phyloP scores from a whole-genome alignment of 2,329 filamentous ascomycete species.

The Curvularia spicifera region DNA sequence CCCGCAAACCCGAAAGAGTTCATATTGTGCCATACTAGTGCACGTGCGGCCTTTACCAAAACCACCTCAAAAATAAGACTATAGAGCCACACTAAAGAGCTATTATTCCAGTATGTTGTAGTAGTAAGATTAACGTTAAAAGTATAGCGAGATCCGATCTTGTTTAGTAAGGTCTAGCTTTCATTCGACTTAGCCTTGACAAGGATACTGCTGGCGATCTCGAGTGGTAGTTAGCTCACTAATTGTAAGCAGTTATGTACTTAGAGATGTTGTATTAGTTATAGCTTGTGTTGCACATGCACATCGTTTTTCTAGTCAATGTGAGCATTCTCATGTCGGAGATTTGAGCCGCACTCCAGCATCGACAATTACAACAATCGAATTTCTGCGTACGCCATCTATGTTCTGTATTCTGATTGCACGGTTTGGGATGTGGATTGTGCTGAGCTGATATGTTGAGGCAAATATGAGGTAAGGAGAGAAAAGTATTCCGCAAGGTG shows the following conservation, averaged over 20 bases:
- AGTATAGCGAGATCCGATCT: too few relatives aligned
- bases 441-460: not conserved
- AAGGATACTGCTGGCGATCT: too few relatives aligned
- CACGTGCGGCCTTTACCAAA: not conserved
- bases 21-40: too few relatives aligned
- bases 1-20: too few relatives aligned
- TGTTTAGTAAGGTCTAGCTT: too few relatives aligned
- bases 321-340: not conserved
- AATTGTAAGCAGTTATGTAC: too few relatives aligned
- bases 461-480: not conserved
- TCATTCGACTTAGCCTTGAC: too few relatives aligned
- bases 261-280: too few relatives aligned
- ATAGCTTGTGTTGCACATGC: not conserved
- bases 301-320: not conserved
- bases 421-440: constrained; percentile 1
- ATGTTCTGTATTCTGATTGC: not conserved
- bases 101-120: not conserved
- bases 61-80: not conserved
- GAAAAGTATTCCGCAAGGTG: not conserved
- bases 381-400: not conserved
- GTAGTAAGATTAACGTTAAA: not conserved
- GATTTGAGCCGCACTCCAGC: not conserved
- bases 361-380: not conserved
- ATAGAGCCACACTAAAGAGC: not conserved
- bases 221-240: too few relatives aligned